Base-by-base conservation (phyloP, 495 filamentous ascomycete species). In the Penicillium verhagenii region DNA sequence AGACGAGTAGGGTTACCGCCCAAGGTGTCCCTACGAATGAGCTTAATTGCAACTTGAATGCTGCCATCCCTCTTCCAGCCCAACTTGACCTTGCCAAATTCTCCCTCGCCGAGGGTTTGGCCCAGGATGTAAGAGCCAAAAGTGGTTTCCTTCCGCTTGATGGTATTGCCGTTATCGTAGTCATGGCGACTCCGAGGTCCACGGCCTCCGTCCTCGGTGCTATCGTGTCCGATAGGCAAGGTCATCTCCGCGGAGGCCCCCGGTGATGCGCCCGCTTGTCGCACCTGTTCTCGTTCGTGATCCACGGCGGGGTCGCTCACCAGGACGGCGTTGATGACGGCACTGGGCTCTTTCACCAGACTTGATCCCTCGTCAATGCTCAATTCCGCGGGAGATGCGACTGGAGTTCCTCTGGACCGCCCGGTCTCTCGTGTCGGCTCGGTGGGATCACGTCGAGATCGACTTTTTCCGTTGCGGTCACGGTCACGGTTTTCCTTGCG, bases 61-160 rank as follows among this genome's bases (percentile, higher is more conserved):
- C 88, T 92, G 24, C 91, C 91, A 70, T 96, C 92, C 67, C 88
- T 86, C 73, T 96, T 97, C 94, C 95, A 99, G n/a, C 94, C 94
- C 62, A 99, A 82, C 71, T 97, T 97, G 61, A 99, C 94, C 66
- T 99, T 99, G 48, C 94, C 94, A 68, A 99, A 99, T 65, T 99
- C 94, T 28, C 94, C 94, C 75, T 97, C 94, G 45, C 94, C 94
- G 24, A 99, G 86, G n/a, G 93, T 97, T 61, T 96, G 91, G 4
- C 94, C 94, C 8, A 99, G 79, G 52, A 94, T 90, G 66, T 96
- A 99, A 23, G 96, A 90, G 33, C 94, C 95, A 67, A 97, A 97
- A 13, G 86, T 89, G 19, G 86, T 91, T 54, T 91, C 90, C 73
- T 95, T 97, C 52, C 76, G 77, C 49, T 74, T 72, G 21, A 71